Conservation (phyloP, 176 grass and related monocot species). For the Phoenix dactylifera region DNA sequence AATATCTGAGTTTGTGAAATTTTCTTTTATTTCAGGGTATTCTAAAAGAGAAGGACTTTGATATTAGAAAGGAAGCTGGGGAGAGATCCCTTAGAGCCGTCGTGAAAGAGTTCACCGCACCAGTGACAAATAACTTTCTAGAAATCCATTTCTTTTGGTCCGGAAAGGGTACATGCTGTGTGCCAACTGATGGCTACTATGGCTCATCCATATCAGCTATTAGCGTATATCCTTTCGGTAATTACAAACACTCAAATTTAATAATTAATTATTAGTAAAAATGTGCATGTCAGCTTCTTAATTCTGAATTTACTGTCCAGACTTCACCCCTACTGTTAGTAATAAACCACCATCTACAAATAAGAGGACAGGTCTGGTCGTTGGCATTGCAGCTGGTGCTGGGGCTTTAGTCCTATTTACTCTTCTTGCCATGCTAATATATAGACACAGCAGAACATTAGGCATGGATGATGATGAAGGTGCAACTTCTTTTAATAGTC, state of each 20-base stretch:
- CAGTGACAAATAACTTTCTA: constrained; percentile 28
- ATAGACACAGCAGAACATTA: neutral
- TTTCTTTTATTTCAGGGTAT: too few species aligned
- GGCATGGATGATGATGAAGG: neutral
- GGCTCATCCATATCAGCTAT: constrained; percentile 27
- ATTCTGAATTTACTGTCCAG: neutral
- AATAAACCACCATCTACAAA: constrained; percentile 3
- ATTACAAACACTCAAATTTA: neutral
- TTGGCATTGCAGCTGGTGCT: constrained; percentile 9
- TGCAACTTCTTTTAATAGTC: neutral
- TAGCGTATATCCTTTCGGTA: constrained; percentile 23
- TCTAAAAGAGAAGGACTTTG: too few species aligned
- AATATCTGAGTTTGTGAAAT: too few species aligned
- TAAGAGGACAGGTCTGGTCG: constrained; percentile 14
- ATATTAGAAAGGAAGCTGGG: too few species aligned
- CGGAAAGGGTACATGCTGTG: constrained; percentile 27
- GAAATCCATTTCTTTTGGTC: constrained; percentile 39
- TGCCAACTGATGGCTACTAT: constrained; percentile 15
- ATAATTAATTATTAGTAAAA: neutral
- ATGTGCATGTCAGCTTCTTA: neutral
- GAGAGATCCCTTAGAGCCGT: neutral
- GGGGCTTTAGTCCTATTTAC: constrained; percentile 2
- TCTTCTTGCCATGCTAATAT: neutral
- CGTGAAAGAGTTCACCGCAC: constrained; percentile 9
- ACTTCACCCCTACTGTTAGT: constrained; percentile 9